Base-by-base conservation (phyloP, 139 green algal genomes). In the Coelastrella sp. region DNA sequence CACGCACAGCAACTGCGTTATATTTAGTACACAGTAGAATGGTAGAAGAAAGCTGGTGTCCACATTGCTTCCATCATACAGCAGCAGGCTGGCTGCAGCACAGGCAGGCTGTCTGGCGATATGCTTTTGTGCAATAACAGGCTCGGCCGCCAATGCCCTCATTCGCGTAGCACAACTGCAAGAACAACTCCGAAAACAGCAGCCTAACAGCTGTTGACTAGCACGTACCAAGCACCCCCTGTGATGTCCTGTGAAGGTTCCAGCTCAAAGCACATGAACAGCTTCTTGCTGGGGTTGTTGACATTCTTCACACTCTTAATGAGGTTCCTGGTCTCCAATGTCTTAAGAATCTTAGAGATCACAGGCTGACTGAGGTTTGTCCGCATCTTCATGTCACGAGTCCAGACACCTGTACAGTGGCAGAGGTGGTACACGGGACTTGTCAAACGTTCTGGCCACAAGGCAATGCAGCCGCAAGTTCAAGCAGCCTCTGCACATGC, bases 221-320 rank as follows among this genome's bases (percentile, higher is more conserved):
- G 7, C 73, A 83, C 77, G 7, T 54, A 98, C 96, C 97, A 99
- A 20, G 97, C 96, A 7, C 98, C 98, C 14, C 98, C 98, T 13
- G 98, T 99, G 65, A 99, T 95, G 90, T 99, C 97, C 8, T 94
- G 86, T 57, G 93, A 94, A 4, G 98, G 97, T 90, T 99, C 96
- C 84, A 99, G 92, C 92, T 98, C 96, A 22, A 88, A 94, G 17
- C 98, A 90, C 97, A 99, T 99, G 96, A 98, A 99, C 11, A 99
- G 94, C 95, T 99, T 98, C 19, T 94, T 88, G 71, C 94, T 97
- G 64, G 93, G 94, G 94, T 96, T 95, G 86, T 95, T 94, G 2
- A 98, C 94, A 58, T 92, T 96, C 92, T 98, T 98, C 32, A 99
- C 94, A 47, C 79, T 88, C 92, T 99, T 99, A 11, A 99, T 96